A percentile compares a stretch with the other conserved stretches of the same genome.
phyloP scores from a whole-genome alignment of 495 filamentous ascomycete species.

The Xylaria cubensis region DNA sequence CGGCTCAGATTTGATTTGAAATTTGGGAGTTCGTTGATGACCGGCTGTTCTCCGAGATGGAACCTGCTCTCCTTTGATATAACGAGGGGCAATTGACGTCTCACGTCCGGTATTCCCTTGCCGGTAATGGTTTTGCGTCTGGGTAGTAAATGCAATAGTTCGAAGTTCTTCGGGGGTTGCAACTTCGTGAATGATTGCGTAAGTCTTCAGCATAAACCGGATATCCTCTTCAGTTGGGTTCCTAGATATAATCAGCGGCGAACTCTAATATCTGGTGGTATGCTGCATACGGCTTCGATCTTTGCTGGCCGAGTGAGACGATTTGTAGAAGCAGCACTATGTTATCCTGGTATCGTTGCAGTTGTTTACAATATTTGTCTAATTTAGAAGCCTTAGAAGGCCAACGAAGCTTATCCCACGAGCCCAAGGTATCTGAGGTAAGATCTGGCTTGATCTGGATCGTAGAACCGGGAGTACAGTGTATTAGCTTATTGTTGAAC shows the following conservation, averaged over 20 bases:
- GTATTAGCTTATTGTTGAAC: not conserved
- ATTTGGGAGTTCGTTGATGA: not conserved
- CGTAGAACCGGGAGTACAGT: not conserved
- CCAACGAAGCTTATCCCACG: not conserved
- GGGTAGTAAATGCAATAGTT: not conserved
- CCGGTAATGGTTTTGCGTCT: not conserved
- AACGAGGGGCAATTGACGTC: not conserved
- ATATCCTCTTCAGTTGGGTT: not conserved
- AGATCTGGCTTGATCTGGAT: not conserved
- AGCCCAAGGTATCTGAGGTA: not conserved
- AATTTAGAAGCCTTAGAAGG: not conserved
- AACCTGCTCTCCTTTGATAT: not conserved
- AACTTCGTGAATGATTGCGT: not conserved
- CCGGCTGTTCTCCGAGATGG: not conserved
- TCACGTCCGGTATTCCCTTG: not conserved
- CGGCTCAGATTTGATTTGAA: too few relatives aligned
- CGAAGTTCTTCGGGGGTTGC: not conserved
- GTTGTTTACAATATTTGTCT: constrained; percentile 4
- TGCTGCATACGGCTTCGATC: constrained; percentile 5
- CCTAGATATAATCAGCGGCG: not conserved
- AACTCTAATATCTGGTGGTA: not conserved
- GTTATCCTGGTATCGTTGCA: not conserved
- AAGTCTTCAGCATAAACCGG: not conserved
- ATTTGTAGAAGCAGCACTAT: not conserved
- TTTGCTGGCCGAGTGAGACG: not conserved